Evolutionary conservation across 2,329 filamentous ascomycete genomes (phyloP).

Genomic region (Ambrosiella xylebori): DNA sequence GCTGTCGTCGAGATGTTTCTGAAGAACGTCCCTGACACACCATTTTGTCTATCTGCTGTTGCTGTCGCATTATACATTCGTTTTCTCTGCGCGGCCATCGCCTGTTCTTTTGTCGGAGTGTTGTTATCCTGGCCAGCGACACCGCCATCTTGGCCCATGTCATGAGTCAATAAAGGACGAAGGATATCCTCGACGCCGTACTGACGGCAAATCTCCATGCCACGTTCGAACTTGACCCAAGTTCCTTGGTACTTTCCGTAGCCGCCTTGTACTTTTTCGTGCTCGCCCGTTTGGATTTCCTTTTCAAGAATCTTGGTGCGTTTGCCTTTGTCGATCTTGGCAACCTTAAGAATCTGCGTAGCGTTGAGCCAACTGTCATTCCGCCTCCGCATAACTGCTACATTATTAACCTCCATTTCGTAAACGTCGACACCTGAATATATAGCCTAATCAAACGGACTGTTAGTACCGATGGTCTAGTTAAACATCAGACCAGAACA

Average conservation of each 20-base stretch:
- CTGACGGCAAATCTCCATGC: slow-evolving; percentile 75
- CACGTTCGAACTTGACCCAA: slow-evolving; percentile 90
- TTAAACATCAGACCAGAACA: not conserved
- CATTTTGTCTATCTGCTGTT: slow-evolving; percentile 49
- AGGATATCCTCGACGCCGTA: slow-evolving; percentile 63
- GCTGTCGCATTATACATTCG: slow-evolving; percentile 60
- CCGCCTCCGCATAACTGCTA: slow-evolving; percentile 90
- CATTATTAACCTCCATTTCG: slow-evolving; percentile 89
- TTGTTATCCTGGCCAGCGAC: slow-evolving; percentile 59
- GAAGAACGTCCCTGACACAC: slow-evolving; percentile 75
- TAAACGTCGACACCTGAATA: slow-evolving; percentile 95
- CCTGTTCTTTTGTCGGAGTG: slow-evolving; percentile 95
- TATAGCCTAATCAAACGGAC: slow-evolving; percentile 39
- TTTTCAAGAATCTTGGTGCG: slow-evolving; percentile 96
- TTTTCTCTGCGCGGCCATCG: slow-evolving; percentile 90
- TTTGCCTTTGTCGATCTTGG: slow-evolving; percentile 92
- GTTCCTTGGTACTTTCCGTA: slow-evolving; percentile 99
- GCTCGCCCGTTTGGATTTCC: slow-evolving; percentile 87
- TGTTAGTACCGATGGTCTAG: slow-evolving; percentile 12
- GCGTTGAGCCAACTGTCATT: slow-evolving; percentile 95
- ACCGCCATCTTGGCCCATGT: slow-evolving; percentile 61
- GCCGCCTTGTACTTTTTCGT: slow-evolving; percentile 95
- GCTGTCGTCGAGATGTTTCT: slow-evolving; percentile 91
- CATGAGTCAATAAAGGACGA: slow-evolving; percentile 59
- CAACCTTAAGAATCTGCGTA: slow-evolving; percentile 94